Evolutionary conservation across 495 filamentous ascomycete species (phyloP).

Genomic region (Penicillium steckii): DNA sequence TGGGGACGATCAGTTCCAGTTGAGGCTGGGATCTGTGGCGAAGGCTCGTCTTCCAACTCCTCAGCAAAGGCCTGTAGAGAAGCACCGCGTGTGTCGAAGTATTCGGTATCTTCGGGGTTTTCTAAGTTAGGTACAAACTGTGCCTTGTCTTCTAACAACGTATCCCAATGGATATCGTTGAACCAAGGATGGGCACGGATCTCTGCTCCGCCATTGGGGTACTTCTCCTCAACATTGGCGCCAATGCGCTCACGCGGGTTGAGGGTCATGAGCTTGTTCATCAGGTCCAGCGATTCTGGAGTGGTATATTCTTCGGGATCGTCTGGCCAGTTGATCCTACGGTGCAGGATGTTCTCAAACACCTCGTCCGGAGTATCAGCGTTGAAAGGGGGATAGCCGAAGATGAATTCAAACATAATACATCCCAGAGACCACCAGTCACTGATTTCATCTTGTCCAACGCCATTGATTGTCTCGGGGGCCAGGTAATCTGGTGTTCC

Average conservation of each 20-base stretch:
- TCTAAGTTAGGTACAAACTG: constrained; percentile 92
- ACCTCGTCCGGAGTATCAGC: constrained; percentile 87
- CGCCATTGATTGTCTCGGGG: constrained; percentile 92
- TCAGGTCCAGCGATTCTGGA: constrained; percentile 84
- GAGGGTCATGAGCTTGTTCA: constrained; percentile 82
- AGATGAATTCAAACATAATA: constrained; percentile 95
- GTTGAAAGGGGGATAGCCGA: constrained; percentile 91
- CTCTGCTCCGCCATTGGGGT: constrained; percentile 78
- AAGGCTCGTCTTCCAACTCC: constrained; percentile 86
- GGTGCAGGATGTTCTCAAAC: constrained; percentile 91
- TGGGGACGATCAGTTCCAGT: constrained; percentile 80
- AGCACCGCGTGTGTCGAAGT: constrained; percentile 91
- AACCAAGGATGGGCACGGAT: constrained; percentile 92
- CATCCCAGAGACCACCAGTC: constrained; percentile 99
- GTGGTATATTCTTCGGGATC: constrained; percentile 71
- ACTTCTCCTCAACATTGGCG: constrained; percentile 77
- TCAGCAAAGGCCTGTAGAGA: constrained; percentile 86
- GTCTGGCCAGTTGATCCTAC: constrained; percentile 85
- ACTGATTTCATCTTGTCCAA: constrained; percentile 94
- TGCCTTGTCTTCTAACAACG: constrained; percentile 84
- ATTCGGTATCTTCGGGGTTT: constrained; percentile 96
- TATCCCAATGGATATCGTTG: constrained; percentile 82
- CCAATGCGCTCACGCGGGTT: constrained; percentile 80
- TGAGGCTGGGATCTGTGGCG: constrained; percentile 55
- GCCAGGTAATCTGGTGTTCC: constrained; percentile 97